These are phyloP conservation scores for Gossypium raimondii DNA, from an alignment of 345 rosid genomes.

Conservation along the genomic window DNA sequence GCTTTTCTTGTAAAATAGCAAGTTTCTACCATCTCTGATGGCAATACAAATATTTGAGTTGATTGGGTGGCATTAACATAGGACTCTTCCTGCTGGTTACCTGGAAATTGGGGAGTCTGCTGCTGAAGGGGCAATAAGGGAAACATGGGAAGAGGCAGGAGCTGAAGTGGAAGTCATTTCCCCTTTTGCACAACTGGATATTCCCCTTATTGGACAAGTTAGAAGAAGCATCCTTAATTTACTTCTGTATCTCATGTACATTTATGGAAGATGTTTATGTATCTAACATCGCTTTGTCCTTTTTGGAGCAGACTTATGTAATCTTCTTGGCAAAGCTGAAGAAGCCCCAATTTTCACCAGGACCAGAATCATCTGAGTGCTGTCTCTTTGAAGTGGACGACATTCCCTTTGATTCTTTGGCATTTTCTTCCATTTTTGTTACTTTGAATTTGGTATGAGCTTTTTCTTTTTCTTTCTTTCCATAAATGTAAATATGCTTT, in stretches of 20 bases:
- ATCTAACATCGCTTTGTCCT: constrained; percentile 13
- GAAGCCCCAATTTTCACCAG: constrained; percentile 75
- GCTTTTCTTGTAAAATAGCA: constrained; percentile 10
- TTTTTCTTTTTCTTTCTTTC: not conserved
- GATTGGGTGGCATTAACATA: constrained; percentile 27
- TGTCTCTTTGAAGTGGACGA: constrained; percentile 71
- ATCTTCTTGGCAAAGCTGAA: constrained; percentile 89
- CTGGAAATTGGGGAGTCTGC: constrained; percentile 96
- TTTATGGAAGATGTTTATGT: constrained; percentile 4
- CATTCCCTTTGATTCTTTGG: constrained; percentile 83
- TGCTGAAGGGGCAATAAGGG: constrained; percentile 89
- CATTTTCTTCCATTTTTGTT: constrained; percentile 89
- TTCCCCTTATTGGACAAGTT: constrained; percentile 94
- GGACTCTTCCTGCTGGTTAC: constrained; percentile 99
- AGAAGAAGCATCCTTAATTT: constrained; percentile 17
- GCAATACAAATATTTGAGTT: constrained; percentile 8
- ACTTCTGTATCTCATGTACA: constrained; percentile 7
- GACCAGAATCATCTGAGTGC: constrained; percentile 91
- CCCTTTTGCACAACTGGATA: constrained; percentile 89
- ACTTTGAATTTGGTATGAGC: constrained; percentile 71
- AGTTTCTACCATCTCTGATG: not conserved
- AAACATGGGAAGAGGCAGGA: constrained; percentile 95
- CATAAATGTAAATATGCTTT: not conserved
- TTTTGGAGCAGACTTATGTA: constrained; percentile 71
- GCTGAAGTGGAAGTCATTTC: constrained; percentile 86